These are phyloP conservation scores for Monosporascus ibericus DNA, from an alignment of 2,329 filamentous ascomycete species.

Conservation along the genomic window DNA sequence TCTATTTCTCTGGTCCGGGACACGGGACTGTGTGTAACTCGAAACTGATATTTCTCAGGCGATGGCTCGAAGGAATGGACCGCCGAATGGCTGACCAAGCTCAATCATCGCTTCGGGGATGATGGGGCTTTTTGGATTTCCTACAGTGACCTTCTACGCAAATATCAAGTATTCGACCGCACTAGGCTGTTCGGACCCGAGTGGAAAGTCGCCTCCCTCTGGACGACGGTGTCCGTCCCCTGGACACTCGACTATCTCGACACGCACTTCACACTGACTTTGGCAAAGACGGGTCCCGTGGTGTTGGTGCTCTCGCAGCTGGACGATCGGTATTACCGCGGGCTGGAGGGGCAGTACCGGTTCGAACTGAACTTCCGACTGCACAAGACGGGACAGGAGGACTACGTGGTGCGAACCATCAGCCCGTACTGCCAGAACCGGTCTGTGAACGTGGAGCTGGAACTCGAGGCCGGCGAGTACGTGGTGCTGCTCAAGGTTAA, in stretches of 20 bases:
- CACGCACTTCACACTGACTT: slow-evolving; percentile 45
- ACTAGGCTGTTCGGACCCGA: slow-evolving; percentile 52
- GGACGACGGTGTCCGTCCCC: slow-evolving; percentile 47
- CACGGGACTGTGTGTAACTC: background rate
- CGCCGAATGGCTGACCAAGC: slow-evolving; percentile 65
- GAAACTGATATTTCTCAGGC: slow-evolving; percentile 26
- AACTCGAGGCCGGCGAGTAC: slow-evolving; percentile 69
- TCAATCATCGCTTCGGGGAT: slow-evolving; percentile 69
- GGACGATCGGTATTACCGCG: slow-evolving; percentile 51
- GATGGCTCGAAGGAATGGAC: slow-evolving; percentile 85
- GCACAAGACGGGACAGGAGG: slow-evolving; percentile 42
- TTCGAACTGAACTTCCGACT: slow-evolving; percentile 50
- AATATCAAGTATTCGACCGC: slow-evolving; percentile 52
- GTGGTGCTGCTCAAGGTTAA: slow-evolving; percentile 70
- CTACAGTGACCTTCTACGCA: slow-evolving; percentile 52
- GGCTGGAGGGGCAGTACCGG: slow-evolving; percentile 49
- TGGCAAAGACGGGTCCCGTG: slow-evolving; percentile 42
- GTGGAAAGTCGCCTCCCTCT: slow-evolving; percentile 43
- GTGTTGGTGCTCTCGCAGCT: slow-evolving; percentile 53
- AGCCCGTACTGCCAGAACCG: slow-evolving; percentile 57
- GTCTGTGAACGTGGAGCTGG: slow-evolving; percentile 70
- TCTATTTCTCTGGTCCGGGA: background rate
- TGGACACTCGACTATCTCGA: slow-evolving; percentile 52
- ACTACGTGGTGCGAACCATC: slow-evolving; percentile 50
- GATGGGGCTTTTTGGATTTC: slow-evolving; percentile 63